Evolutionary conservation across 495 filamentous ascomycete species (phyloP).

Genomic region (Penicillium longicatenatum): DNA sequence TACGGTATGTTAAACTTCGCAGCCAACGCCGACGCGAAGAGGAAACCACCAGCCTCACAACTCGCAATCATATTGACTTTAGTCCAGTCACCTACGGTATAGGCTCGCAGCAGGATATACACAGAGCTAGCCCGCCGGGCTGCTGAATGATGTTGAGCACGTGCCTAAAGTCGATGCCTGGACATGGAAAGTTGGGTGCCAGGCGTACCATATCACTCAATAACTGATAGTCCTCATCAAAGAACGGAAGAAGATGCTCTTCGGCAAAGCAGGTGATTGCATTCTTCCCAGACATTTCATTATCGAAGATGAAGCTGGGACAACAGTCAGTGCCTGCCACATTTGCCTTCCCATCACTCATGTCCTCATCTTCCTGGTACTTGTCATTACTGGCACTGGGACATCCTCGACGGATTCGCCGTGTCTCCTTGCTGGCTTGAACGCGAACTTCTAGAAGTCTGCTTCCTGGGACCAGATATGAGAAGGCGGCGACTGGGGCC

Average conservation of each 20-base stretch:
- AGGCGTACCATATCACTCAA: constrained; percentile 54
- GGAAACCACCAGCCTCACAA: constrained; percentile 61
- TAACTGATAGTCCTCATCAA: constrained; percentile 51
- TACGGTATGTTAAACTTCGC: constrained; percentile 48
- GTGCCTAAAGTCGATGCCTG: constrained; percentile 57
- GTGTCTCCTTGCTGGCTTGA: constrained; percentile 46
- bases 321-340: constrained; percentile 37
- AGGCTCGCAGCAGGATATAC: constrained; percentile 53
- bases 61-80: constrained; percentile 48
- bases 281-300: constrained; percentile 43
- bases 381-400: constrained; percentile 24
- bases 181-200: constrained; percentile 54
- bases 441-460: constrained; percentile 58
- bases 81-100: constrained; percentile 54
- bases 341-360: constrained; percentile 29
- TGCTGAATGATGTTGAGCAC: constrained; percentile 60
- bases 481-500: constrained; percentile 56
- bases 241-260: constrained; percentile 49
- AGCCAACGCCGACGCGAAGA: constrained; percentile 59
- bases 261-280: constrained; percentile 46
- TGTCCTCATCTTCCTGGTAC: constrained; percentile 22
- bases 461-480: constrained; percentile 58
- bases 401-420: constrained; percentile 40
- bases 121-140: constrained; percentile 53
- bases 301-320: constrained; percentile 55